Evolutionary conservation across 78 protist genomes (phyloP), one percentile per base, ranked within the genome.

Genomic region (Chrysochromulina parva): DNA sequence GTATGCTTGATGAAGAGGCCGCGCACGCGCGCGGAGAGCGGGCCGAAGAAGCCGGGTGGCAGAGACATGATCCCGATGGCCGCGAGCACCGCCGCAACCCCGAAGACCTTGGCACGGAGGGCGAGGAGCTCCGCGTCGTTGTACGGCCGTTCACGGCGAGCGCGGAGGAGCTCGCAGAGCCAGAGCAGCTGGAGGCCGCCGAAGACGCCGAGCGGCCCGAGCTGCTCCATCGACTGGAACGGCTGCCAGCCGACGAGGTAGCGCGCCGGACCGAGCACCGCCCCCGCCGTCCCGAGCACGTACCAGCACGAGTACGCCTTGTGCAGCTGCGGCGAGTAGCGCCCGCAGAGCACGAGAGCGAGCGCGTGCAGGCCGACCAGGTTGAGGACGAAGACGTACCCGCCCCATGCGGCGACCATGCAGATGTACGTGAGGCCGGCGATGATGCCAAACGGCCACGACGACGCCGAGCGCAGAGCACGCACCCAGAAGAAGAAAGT

Each of bases 391-490:
- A 86, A 92, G 76, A 89, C 14, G 82, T 92, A 92, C 26, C 94
- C 94, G 47, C 94, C 94, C 94, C 94, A 92, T 2, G 89, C 71
- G 26, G 94, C 74, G 26, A 57, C 94, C 92, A 92, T 71, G 84
- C 73, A 88, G 53, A 13, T 2, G 88, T 92, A 92, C 6, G 66
- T 0, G 14, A 88, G 17, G 55, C 78, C 84, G 20, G n/a, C 66
- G 54, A 92, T 55, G 48, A 76, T 0, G 16, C 59, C 94, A 48
- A 24, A 2, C 9, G 82, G 82, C 82, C 73, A 86, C 59, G 80
- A 65, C 14, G 13, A 0, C 22, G 48, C 73, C 16, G 66, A 55
- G 53, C 80, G 73, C 17, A 92, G 85, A 11, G 94, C 3, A 47
- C 80, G 73, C 14, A 88, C 54, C 94, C 94, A 92, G 24, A 88